A percentile compares a stretch with the other conserved stretches of the same genome.
Evolutionary conservation across 2,329 filamentous ascomycete genomes (phyloP).

Genomic region (Sporothrix luriei): DNA sequence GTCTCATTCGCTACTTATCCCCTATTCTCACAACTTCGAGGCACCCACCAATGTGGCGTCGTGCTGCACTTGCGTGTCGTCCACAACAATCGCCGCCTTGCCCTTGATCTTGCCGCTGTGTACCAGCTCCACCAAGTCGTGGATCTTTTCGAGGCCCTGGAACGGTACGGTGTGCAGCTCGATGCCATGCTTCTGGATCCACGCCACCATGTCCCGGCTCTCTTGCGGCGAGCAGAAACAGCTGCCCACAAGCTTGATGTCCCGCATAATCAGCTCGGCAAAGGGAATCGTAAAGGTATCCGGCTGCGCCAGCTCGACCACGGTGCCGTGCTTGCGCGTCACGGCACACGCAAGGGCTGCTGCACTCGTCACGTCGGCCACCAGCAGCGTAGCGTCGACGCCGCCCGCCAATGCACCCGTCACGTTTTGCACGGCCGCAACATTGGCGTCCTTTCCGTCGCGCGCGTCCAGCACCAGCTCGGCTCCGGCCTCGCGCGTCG

Average conservation of each 20-base stretch:
- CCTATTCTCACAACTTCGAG: neutral
- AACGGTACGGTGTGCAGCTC: constrained; percentile 56
- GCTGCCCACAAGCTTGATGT: constrained; percentile 54
- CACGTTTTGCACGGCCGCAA: constrained; percentile 45
- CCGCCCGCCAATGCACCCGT: constrained; percentile 48
- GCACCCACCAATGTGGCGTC: neutral
- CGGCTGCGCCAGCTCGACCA: constrained; percentile 62
- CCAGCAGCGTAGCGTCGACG: constrained; percentile 55
- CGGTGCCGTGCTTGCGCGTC: constrained; percentile 61
- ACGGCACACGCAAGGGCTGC: constrained; percentile 56
- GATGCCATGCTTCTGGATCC: constrained; percentile 51
- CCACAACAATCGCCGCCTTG: constrained; percentile 58
- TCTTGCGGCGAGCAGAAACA: constrained; percentile 50
- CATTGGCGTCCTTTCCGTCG: constrained; percentile 37
- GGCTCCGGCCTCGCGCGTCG: constrained; percentile 48
- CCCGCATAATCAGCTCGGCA: constrained; percentile 56
- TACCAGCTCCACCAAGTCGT: constrained; percentile 53
- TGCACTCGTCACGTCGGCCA: constrained; percentile 56
- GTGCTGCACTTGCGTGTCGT: constrained; percentile 45
- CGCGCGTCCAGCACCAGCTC: constrained; percentile 54
- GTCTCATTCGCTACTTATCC: neutral
- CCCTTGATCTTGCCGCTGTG: constrained; percentile 57
- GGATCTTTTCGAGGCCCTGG: constrained; percentile 55
- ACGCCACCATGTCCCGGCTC: constrained; percentile 51
- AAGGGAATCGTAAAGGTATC: constrained; percentile 46